Evolutionary conservation across 164 flowering plant species (phyloP), one percentile per base, ranked within the genome.

Genomic region (Brasenia schreberi): DNA sequence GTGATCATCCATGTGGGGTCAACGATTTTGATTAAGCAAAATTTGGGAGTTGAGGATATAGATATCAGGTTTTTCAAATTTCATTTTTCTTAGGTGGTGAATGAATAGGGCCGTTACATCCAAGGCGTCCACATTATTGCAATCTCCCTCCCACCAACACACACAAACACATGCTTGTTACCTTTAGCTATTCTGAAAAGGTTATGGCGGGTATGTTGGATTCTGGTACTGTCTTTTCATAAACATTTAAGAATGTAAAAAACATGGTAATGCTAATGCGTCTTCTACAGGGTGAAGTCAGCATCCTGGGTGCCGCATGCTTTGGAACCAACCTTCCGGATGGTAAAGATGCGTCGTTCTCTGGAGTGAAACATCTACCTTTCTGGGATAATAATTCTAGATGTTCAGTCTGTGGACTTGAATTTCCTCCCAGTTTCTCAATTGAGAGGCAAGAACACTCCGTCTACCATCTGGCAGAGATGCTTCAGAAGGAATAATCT

Each of bases 371-470:
- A n/a, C 77, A 74, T n/a, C 72, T 63, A 7, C 56, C 74, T 42
- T 65, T 68, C 16, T 90, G 97, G 99, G 67, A 86, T 69, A 79
- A 91, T 74, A 90, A 80, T 63, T 89, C 85, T 74, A 85, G 82
- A 72, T 94, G 99, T 73, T 84, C 92, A 1, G 9, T 89, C 19
- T 91, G 97, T 77, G 99, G 96, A 23, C 67, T 73, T 65, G 99
- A 94, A 75, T 43, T 94, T 69, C 99, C 97, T 49, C 79, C 82
- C 6, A 69, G 73, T 68, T 94, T 91, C 77, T 70, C 77, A 61
- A 88, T 83, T 70, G 97, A 94, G 77, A 89, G 99, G 70, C 95
- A 81, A 78, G 91, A 94, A 64, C 99, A 94, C 74, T 80, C 78
- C 56, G 96, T 91, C 74, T 94, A 85, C 72, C 97, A 94, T 79